phyloP scores from a whole-genome alignment of 2,329 filamentous ascomycete genomes.

The Venturiaceae sp. region DNA sequence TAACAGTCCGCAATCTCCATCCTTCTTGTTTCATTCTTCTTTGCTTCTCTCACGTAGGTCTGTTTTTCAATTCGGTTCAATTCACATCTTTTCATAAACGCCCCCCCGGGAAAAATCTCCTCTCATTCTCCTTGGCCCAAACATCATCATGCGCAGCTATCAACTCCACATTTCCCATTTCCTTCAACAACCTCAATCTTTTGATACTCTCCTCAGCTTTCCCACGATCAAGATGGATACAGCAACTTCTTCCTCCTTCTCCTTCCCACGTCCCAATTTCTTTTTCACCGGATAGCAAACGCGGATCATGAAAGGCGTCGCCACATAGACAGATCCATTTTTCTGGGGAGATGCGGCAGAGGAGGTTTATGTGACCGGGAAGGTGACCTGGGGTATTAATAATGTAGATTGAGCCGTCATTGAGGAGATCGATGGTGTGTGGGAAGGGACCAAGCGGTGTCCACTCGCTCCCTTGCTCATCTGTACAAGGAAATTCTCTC shows the following conservation, averaged over 20 bases:
- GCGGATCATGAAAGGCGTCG: slow-evolving; percentile 43
- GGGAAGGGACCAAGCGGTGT: slow-evolving; percentile 28
- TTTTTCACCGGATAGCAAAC: slow-evolving; percentile 42
- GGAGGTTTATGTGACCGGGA: slow-evolving; percentile 41
- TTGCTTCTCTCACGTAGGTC: too few relatives aligned
- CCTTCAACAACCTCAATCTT: slow-evolving; percentile 28
- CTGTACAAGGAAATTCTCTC: slow-evolving; percentile 27
- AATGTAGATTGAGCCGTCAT: slow-evolving; percentile 36
- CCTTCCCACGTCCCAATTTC: slow-evolving; percentile 42
- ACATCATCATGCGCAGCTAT: slow-evolving; percentile 41
- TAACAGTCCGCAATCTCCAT: too few relatives aligned
- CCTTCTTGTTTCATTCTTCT: too few relatives aligned
- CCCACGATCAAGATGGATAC: slow-evolving; percentile 41
- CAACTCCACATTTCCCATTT: slow-evolving; percentile 35
- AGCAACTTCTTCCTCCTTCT: slow-evolving; percentile 31
- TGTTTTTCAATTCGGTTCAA: too few relatives aligned
- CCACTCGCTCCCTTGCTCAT: slow-evolving; percentile 26
- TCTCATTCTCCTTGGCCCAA: slow-evolving; percentile 33
- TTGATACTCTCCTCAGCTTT: slow-evolving; percentile 33
- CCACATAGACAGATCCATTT: slow-evolving; percentile 42
- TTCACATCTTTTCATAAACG: too few relatives aligned
- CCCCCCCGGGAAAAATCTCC: slow-evolving; percentile 25
- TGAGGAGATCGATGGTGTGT: slow-evolving; percentile 34
- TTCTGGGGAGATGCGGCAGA: slow-evolving; percentile 24
- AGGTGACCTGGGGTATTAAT: slow-evolving; percentile 43